Conservation (phyloP, 2,329 filamentous ascomycete genomes). For the Talaromyces sp. region DNA sequence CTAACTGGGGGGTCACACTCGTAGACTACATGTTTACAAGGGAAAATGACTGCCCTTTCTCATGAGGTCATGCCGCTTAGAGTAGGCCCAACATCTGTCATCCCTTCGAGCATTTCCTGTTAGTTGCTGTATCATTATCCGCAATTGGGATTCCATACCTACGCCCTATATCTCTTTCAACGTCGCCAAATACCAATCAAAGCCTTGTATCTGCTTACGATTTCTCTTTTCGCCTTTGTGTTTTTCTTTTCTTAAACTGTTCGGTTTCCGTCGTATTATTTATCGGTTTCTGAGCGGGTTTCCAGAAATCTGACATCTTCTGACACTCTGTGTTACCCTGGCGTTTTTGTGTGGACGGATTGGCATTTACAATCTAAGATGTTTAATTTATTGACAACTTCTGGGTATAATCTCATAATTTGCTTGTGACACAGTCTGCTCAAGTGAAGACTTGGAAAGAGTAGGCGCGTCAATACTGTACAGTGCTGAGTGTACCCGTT, state of each 20-base stretch:
- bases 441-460: too few relatives aligned
- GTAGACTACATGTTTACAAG: background rate
- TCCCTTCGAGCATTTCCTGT: background rate
- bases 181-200: background rate
- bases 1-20: slow-evolving; percentile 37
- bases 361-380: background rate
- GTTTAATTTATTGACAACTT: background rate
- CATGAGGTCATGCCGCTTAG: background rate
- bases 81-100: background rate
- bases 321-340: background rate
- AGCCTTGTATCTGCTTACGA: background rate
- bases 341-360: background rate
- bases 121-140: slow-evolving; percentile 8
- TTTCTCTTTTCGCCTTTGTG: background rate
- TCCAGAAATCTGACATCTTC: background rate
- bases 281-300: background rate
- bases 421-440: background rate
- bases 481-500: too few relatives aligned
- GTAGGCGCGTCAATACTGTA: too few relatives aligned
- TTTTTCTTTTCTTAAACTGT: too few relatives aligned
- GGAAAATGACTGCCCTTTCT: background rate
- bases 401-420: background rate
- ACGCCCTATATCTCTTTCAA: background rate
- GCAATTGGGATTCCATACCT: background rate
- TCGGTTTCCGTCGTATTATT: background rate